Base-by-base conservation (phyloP, 768 basidiomycete species). In the Lenzites betulinus region DNA sequence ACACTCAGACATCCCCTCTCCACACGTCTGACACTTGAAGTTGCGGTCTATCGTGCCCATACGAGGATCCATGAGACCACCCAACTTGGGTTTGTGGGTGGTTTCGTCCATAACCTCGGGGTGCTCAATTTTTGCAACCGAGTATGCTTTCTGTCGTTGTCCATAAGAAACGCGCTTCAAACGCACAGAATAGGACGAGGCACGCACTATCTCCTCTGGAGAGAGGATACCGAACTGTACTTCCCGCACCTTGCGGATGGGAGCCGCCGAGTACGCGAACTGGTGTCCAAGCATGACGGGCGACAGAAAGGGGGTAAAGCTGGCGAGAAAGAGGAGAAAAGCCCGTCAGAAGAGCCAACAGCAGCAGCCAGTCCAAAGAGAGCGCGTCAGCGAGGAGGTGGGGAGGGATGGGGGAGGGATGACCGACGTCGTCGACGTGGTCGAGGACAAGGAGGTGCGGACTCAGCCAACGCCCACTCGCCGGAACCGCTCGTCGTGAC, bases 1-100 rank as follows among this genome's bases (percentile, higher is more conserved):
- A 78, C 97, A 99, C 74, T 98, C 97, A 18, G 94, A 89, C 95
- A 98, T 98, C n/a, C 95, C 96, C 82, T 99, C 97, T 66, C 95
- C 95, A 74, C 97, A 98, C 28, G 97, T 98, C 79, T 98, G 95
- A 74, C 97, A 99, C 79, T 98, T 98, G 79, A 96, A 95, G 74
- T 95, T 95, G 66, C 94, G 83, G 80, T 95, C 94, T 68, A 95
- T 96, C 28, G 94, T 99, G 39, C 97, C 97, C 90, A 98, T 93
- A 60, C 93, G 87, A 51, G 95, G 93, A 78, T 99, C 97, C 90
- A 96, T 96, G 71, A 99, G 79, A 47, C 97, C 97, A 49, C 94
- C 95, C 25, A 86, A 79, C 78, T 97, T 98, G 25, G 93, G 92
- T 71, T 88, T 90, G 70, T 90, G 90, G 1, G 88, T 92, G 20